Base-by-base conservation (phyloP, 306 rosid species). In the Begonia peltatifolia region DNA sequence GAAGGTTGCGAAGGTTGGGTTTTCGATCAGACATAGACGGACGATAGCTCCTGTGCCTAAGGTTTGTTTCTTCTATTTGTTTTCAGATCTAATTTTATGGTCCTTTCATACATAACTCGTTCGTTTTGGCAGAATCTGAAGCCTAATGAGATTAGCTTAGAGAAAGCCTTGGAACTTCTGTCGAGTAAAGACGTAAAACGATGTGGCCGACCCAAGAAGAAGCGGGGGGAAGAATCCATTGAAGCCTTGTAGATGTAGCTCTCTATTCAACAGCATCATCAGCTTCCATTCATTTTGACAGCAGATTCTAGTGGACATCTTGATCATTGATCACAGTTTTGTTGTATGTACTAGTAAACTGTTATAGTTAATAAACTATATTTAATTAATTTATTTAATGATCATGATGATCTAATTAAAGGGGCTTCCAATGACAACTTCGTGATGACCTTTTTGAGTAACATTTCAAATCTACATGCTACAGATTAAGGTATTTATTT, bases 81-180 rank as follows among this genome's bases (percentile, higher is more conserved):
- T n/a, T 44, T 11, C 14, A 3, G n/a, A 44, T n/a, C 48, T 44
- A 11, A 44, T 44, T 44, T 10, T n/a, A 11, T 44, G 2, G 14
- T 44, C 14, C 48, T 3, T 10, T 6, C 16, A 6, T 49, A 9
- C 2, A n/a, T 49, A 9, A 44, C 54, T 65, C 16, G 22, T 30
- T 42, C 38, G 8, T 42, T 50, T 53, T 25, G 49, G 25, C 88
- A 90, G 99, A 54, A 76, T 62, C 35, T 68, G 64, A 70, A 83
- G 59, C 79, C 95, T 9, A 49, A 42, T 49, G 76, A 86, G 4
- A 60, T 90, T 11, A 78, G 75, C 55, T 59, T 83, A 13, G 88
- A 79, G 63, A 67, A 73, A 51, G 99, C 96, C 12, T 68, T 86
- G 60, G 62, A 74, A 70, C 85, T 80, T 68, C 68, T 90, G 55